These are phyloP conservation scores for Yarrowia sp. DNA, from an alignment of 805 yeast genomes.

Conservation along the genomic window DNA sequence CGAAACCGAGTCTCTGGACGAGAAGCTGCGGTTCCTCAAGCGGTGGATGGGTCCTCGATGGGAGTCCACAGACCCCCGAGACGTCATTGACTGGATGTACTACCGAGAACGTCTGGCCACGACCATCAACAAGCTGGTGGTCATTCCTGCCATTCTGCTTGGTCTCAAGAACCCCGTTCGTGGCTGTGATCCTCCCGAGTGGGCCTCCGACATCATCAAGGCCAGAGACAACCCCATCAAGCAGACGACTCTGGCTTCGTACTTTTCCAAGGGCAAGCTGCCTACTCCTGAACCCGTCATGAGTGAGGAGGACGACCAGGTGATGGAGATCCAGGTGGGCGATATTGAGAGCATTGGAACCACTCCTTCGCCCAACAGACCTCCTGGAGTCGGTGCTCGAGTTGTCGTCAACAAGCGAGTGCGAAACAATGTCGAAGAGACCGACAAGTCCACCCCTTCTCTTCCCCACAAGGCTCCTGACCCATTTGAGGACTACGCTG, in stretches of 20 bases:
- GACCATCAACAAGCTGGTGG: conserved; percentile 90
- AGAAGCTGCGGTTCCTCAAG: conserved; percentile 72
- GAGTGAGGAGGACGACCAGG: conserved; percentile 37
- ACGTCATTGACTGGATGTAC: conserved; percentile 91
- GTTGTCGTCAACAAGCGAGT: conserved; percentile 3
- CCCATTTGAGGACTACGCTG: conserved; percentile 51
- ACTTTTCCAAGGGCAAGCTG: conserved; percentile 56
- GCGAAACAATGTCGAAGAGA: neutral
- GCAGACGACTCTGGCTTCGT: conserved; percentile 68
- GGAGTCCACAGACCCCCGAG: conserved; percentile 83
- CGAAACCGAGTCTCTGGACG: conserved; percentile 70
- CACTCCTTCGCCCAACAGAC: conserved; percentile 15
- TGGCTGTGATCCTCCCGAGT: conserved; percentile 89
- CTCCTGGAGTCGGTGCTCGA: conserved; percentile 23
- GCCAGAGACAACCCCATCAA: conserved; percentile 69
- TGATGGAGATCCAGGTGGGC: conserved; percentile 45
- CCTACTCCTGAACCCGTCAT: conserved; percentile 51
- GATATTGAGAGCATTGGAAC: conserved; percentile 80
- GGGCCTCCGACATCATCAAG: conserved; percentile 76
- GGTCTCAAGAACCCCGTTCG: conserved; percentile 90
- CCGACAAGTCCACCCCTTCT: conserved; percentile 42
- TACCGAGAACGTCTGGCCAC: conserved; percentile 90
- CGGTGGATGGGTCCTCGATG: conserved; percentile 88
- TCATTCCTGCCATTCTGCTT: conserved; percentile 97
- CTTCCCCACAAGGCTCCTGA: conserved; percentile 48